These are phyloP conservation scores for Monilinia fructicola DNA, from an alignment of 2,329 filamentous ascomycete species.

Conservation along the genomic window DNA sequence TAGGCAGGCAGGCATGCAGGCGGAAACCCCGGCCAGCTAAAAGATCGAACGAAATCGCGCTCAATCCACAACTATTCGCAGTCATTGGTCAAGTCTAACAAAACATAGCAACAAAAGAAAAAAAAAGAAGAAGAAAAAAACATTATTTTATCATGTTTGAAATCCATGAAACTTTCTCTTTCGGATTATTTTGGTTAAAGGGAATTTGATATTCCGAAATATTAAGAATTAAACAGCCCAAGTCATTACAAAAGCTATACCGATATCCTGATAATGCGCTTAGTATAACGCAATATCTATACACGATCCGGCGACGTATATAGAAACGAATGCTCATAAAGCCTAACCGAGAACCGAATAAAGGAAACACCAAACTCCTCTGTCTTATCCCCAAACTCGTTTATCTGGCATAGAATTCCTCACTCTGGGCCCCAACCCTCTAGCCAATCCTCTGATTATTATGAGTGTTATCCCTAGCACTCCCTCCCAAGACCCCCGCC, in stretches of 20 bases:
- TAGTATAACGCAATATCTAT: neutral
- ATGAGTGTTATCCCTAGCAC: neutral
- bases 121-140: too few species aligned
- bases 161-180: too few species aligned
- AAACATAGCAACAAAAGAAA: too few species aligned
- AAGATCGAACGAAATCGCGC: too few species aligned
- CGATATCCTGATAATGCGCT: neutral
- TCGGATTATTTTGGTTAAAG: too few species aligned
- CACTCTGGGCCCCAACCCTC: neutral
- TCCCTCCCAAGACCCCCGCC: neutral
- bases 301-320: neutral
- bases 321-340: neutral
- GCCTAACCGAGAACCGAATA: neutral
- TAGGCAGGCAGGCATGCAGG: too few species aligned
- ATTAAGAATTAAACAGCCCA: too few species aligned
- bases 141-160: too few species aligned
- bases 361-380: neutral
- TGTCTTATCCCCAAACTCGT: neutral
- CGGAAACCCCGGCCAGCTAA: too few species aligned
- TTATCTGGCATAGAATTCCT: neutral
- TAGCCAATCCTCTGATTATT: slow-evolving; percentile 7
- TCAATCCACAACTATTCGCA: too few species aligned
- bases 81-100: too few species aligned
- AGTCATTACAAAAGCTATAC: neutral
- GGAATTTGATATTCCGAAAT: too few species aligned